Evolutionary conservation across 805 yeast genomes (phyloP), one percentile per base, ranked within the genome.

Genomic region (Nakazawaea siamensis): DNA sequence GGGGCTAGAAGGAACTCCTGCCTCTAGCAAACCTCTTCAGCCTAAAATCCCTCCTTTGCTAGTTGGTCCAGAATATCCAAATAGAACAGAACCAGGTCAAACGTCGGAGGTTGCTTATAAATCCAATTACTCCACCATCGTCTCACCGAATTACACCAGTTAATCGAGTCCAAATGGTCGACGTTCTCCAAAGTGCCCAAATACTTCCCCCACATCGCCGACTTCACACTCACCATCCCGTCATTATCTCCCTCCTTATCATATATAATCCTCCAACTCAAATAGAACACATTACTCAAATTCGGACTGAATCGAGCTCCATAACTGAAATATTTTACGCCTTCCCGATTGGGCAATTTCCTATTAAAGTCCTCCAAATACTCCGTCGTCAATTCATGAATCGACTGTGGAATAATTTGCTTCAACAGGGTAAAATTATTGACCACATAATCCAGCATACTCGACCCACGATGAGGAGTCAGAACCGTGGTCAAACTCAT

Each of bases 401-500:
- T 67, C 1, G 62, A 54, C 0, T 8, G 9, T 10, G 61, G 63
- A 18, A 57, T 47, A n/a, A 43, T 31, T 9, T 32, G 37, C 10
- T 2, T 45, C 40, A 34, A 34, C 46, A 45, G 52, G 15, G 47
- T 18, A 12, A 43, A 45, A 6, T 60, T 38, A 7, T 62, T 56
- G 17, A 71, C 60, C 4, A 79, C 66, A 43, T 68, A 73, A 48
- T 86, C 88, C 0, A 96, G 95, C 45, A 83, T 72, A 29, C 79
- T 81, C 0, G 94, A 76, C 0, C 97, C 97, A 35, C 68, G 73
- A 58, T 87, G 97, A 0, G 97, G 97, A 0, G 96, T 84, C 0
- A 92, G 73, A 0, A 87, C 66, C 0, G 97, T 87, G 1, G 96
- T 86, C 19, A 87, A 59, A 27, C 92, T 80, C 2, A 67, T 73